Conservation (phyloP, 2,329 filamentous ascomycete genomes). For the Gaeumannomyces tritici region DNA sequence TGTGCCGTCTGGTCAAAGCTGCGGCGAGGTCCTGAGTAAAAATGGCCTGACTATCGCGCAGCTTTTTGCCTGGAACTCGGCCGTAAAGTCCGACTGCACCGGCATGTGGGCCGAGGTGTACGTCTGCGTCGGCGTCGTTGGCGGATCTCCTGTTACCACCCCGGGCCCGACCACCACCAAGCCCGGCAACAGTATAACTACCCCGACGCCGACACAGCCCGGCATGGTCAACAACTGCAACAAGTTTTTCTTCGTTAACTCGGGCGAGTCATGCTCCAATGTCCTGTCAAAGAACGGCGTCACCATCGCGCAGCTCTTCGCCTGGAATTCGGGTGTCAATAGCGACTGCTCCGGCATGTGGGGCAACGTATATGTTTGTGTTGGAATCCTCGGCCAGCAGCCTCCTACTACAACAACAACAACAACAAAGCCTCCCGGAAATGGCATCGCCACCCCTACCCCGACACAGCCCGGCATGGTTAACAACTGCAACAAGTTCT, state of each 20-base stretch:
- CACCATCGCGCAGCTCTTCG: slow-evolving; percentile 7
- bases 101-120: slow-evolving; percentile 8
- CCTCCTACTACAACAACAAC: slow-evolving; percentile 28
- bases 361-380: slow-evolving; percentile 7
- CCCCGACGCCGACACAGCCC: slow-evolving; percentile 2
- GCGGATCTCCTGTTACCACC: slow-evolving; percentile 36
- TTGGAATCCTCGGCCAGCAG: slow-evolving; percentile 41
- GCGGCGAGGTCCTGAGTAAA: slow-evolving; percentile 5
- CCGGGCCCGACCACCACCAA: slow-evolving; percentile 12
- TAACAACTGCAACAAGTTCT: slow-evolving; percentile 7
- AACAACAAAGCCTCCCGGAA: background rate
- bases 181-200: background rate
- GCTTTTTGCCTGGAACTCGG: slow-evolving; percentile 11
- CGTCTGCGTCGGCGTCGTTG: slow-evolving; percentile 33
- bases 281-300: slow-evolving; percentile 7
- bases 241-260: slow-evolving; percentile 7
- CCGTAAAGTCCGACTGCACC: slow-evolving; percentile 8
- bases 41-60: slow-evolving; percentile 6
- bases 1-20: slow-evolving; percentile 7
- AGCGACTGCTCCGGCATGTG: slow-evolving; percentile 9
- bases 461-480: slow-evolving; percentile 4
- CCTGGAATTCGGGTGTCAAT: slow-evolving; percentile 10
- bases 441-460: slow-evolving; percentile 3
- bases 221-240: slow-evolving; percentile 8
- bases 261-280: slow-evolving; percentile 7